Evolutionary conservation across 2,329 filamentous ascomycete species (phyloP).

Genomic region (Tolypocladium amazonense): DNA sequence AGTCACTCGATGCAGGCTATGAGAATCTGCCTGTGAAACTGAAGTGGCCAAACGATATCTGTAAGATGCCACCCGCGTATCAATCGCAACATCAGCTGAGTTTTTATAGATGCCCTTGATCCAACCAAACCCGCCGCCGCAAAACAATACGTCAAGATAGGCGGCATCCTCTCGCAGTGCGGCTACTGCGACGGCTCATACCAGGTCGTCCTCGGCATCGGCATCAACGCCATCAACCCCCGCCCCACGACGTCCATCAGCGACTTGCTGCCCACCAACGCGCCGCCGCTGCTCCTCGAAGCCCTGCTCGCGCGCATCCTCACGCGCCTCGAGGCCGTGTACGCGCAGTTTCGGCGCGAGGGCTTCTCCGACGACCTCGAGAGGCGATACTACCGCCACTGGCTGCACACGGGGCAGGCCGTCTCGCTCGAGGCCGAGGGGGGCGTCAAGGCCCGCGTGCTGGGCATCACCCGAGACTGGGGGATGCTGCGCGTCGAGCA

Average conservation of each 20-base stretch:
- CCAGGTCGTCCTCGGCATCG: slow-evolving; percentile 76
- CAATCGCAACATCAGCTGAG: not conserved
- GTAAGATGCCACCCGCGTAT: slow-evolving; percentile 23
- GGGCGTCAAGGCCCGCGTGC: slow-evolving; percentile 62
- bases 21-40: slow-evolving; percentile 67
- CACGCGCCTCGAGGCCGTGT: slow-evolving; percentile 66
- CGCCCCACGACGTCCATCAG: slow-evolving; percentile 82
- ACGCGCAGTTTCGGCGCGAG: slow-evolving; percentile 59
- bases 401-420: slow-evolving; percentile 70
- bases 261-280: slow-evolving; percentile 47
- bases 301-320: slow-evolving; percentile 73
- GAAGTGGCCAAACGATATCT: slow-evolving; percentile 98
- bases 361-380: slow-evolving; percentile 71
- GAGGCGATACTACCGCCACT: slow-evolving; percentile 65
- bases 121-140: slow-evolving; percentile 38
- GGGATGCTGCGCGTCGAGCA: slow-evolving; percentile 81
- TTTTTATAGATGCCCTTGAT: slow-evolving; percentile 49
- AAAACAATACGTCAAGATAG: slow-evolving; percentile 70
- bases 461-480: slow-evolving; percentile 88
- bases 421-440: slow-evolving; percentile 72
- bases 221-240: slow-evolving; percentile 75
- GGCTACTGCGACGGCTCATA: slow-evolving; percentile 68
- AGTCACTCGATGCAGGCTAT: slow-evolving; percentile 69
- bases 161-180: slow-evolving; percentile 85
- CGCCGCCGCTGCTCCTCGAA: slow-evolving; percentile 58